These are phyloP conservation scores for Macrolepiota fuliginosa DNA, from an alignment of 768 basidiomycete genomes.

Conservation along the genomic window DNA sequence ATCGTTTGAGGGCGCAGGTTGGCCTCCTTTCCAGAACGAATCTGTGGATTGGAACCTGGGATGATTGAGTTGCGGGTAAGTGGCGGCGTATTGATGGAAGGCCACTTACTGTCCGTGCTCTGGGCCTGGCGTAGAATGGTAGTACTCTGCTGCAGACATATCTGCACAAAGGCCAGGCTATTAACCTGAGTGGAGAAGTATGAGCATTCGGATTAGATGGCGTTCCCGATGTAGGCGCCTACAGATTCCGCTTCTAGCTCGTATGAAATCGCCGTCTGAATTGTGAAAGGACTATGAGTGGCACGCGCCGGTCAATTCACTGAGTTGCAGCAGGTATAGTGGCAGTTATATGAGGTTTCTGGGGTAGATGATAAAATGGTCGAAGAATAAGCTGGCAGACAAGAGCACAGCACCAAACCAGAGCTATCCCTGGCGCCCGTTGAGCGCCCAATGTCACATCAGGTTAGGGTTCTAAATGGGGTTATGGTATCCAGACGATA, in stretches of 20 bases:
- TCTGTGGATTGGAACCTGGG: not conserved
- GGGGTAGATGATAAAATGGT: not conserved
- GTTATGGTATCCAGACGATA: not conserved
- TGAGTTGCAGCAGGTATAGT: not conserved
- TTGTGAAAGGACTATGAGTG: not conserved
- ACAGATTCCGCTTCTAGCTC: not conserved
- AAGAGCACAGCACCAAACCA: not conserved
- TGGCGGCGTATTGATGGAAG: not conserved
- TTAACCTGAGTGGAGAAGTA: not conserved
- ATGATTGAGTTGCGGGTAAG: not conserved
- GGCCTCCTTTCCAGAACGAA: not conserved
- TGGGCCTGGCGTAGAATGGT: slow-evolving; percentile 7
- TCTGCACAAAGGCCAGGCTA: not conserved
- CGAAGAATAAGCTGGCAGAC: not conserved
- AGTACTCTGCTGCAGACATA: slow-evolving; percentile 7
- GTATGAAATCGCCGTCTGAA: not conserved
- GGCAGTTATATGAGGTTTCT: not conserved
- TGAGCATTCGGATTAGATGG: not conserved
- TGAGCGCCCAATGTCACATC: not conserved
- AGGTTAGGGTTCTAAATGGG: slow-evolving; percentile 9
- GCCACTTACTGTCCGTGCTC: not conserved
- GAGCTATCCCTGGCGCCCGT: slow-evolving; percentile 1
- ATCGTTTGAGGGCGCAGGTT: not conserved
- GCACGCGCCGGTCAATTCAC: not conserved
- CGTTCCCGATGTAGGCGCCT: not conserved